Conservation (phyloP, 768 basidiomycete species). For the Termitomyces sp. region DNA sequence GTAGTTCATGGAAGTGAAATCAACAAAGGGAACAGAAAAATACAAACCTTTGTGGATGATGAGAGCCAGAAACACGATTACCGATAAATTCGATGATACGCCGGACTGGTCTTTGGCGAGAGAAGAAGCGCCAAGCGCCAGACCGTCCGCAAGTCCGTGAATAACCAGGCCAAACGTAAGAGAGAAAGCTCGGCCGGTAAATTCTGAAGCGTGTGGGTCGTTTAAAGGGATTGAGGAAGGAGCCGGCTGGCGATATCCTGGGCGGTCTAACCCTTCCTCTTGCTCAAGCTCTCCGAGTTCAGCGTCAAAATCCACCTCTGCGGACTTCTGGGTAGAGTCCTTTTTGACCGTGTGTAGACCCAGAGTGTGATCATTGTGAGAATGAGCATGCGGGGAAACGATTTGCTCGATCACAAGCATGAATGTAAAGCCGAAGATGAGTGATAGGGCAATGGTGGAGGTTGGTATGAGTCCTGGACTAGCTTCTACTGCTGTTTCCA, state of each 20-base stretch:
- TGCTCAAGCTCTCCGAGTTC: slow-evolving; percentile 58
- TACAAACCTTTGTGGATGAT: slow-evolving; percentile 81
- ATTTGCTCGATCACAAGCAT: slow-evolving; percentile 73
- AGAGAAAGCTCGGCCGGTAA: slow-evolving; percentile 50
- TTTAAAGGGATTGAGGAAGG: slow-evolving; percentile 9
- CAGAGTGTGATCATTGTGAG: slow-evolving; percentile 26
- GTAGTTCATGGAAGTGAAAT: slow-evolving; percentile 5
- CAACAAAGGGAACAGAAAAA: not conserved
- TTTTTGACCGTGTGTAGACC: slow-evolving; percentile 24
- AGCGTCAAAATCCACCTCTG: slow-evolving; percentile 55
- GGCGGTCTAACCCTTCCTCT: slow-evolving; percentile 29
- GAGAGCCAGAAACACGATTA: slow-evolving; percentile 89
- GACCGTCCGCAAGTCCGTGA: slow-evolving; percentile 89
- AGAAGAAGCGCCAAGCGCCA: slow-evolving; percentile 83
- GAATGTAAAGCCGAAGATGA: slow-evolving; percentile 58
- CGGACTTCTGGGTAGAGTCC: slow-evolving; percentile 9
- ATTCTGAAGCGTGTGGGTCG: slow-evolving; percentile 18
- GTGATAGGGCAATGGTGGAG: slow-evolving; percentile 55
- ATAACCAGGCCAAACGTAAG: slow-evolving; percentile 84
- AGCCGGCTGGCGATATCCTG: slow-evolving; percentile 20
- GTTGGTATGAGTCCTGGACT: slow-evolving; percentile 41
- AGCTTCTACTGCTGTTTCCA: slow-evolving; percentile 54
- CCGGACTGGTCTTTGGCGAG: slow-evolving; percentile 31
- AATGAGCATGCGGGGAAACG: slow-evolving; percentile 48
- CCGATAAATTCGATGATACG: slow-evolving; percentile 51